Base-by-base conservation (phyloP, 2,329 filamentous ascomycete genomes). In the Fusarium oligoseptatum region DNA sequence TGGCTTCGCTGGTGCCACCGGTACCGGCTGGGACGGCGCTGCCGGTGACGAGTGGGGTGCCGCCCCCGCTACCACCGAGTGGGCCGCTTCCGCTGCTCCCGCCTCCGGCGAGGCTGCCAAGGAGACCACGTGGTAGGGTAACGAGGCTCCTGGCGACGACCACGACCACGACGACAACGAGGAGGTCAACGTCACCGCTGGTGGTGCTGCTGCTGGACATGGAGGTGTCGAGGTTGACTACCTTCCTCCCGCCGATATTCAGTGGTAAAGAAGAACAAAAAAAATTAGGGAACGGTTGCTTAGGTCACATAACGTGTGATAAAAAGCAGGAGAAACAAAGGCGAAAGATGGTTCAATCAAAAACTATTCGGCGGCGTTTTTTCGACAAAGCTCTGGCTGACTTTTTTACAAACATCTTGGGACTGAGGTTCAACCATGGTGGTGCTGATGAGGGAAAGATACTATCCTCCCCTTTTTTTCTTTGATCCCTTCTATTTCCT, bases 381-480 rank as follows among this genome's bases (percentile, higher is more conserved):
- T 67, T 67, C 71, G 60, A 64, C 64, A 62, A 73, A 66, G 63
- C 62, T 77, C 77, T 79, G 78, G 74, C 72, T 75, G 73, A 76
- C 71, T 74, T 34, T 32, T 36, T 77, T n/a, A 29, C 48, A 29
- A 48, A 50, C 48, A 75, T 75, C 69, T 67, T 70, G 65, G 70
- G 69, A 76, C 71, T 66, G 48, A 85, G 86, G 85, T 88, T 85
- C 86, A 88, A 88, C 81, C 91, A 90, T 88, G 88, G 48, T 86
- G 88, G 92, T 92, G 93, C 95, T 98, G 89, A 98, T 93, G 95
- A 98, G 95, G 96, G 96, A 98, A 98, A 98, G 96, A 98, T 95
- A 98, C 93, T 95, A 90, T 83, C 84, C 78, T 68, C 73, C 75
- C 48, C 20, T 45, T 45, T 48, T 48, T 73, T 67, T 32, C 60